phyloP scores from a whole-genome alignment of 257 asterid species.

The Dorcoceras hygrometricum region DNA sequence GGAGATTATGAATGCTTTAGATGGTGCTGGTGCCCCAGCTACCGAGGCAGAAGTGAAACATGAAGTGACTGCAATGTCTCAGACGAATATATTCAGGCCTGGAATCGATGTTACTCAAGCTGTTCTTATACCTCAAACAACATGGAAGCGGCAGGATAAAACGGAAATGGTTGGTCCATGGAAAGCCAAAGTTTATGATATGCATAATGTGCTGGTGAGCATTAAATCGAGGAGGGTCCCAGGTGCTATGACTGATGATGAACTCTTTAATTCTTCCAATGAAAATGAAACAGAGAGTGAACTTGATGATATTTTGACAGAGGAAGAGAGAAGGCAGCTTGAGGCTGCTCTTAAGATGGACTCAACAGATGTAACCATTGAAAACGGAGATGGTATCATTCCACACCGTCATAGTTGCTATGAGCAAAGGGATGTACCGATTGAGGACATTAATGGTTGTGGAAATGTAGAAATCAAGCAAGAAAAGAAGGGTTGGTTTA shows the following conservation, averaged over 20 bases:
- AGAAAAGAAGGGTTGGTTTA: conserved; percentile 86
- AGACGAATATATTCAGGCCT: conserved; percentile 88
- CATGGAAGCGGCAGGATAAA: conserved; percentile 89
- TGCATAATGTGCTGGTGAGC: conserved; percentile 95
- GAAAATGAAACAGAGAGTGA: conserved; percentile 82
- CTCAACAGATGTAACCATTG: conserved; percentile 48
- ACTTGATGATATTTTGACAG: conserved; percentile 73
- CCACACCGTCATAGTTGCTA: conserved; percentile 85
- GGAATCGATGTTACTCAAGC: conserved; percentile 96
- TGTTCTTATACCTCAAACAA: conserved; percentile 79
- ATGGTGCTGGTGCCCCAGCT: conserved; percentile 90
- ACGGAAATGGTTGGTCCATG: conserved; percentile 80
- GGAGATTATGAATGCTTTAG: conserved; percentile 93
- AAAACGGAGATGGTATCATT: conserved; percentile 54
- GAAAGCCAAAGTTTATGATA: conserved; percentile 92
- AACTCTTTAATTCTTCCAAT: conserved; percentile 59
- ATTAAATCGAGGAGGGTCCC: conserved; percentile 92
- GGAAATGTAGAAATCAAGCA: conserved; percentile 48
- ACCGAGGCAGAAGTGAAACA: conserved; percentile 79
- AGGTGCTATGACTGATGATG: conserved; percentile 93
- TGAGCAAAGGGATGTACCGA: conserved; percentile 70
- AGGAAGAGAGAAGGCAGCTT: conserved; percentile 86
- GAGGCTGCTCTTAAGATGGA: conserved; percentile 86
- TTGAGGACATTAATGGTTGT: conserved; percentile 52
- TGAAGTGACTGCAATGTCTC: conserved; percentile 91